Evolutionary conservation across 2,329 filamentous ascomycete species (phyloP), one percentile per base, ranked within the genome.

Genomic region (Rutstroemia sp.): DNA sequence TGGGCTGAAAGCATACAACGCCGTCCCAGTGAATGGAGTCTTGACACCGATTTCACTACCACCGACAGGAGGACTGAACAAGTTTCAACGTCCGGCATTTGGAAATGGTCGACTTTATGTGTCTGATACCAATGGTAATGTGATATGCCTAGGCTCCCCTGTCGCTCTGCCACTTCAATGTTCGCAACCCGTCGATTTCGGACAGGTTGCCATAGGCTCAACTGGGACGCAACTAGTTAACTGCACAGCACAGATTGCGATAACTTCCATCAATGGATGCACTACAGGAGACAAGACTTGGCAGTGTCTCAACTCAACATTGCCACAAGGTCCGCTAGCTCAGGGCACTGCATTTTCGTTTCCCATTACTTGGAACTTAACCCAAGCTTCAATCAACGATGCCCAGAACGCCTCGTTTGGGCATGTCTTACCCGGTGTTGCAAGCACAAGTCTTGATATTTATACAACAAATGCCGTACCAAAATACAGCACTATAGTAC

Each of bases 341-440:
- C 63, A 68, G 48, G 74, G 73, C 1, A 62, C 68, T 1, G 68
- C 61, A 5, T 75, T 76, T 58, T 70, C 65, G 7, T 74, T 76
- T 58, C 69, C 71, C 5, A 69, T 75, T 74, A 79, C 61, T 61
- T 77, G 25, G 75, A 78, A 72, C 49, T 66, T 74, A 49, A 66
- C 67, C 16, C 56, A 63, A 37, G 56, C 62, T 23, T 58, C 61
- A 4, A 57, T 69, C 23, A 58, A 62, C n/a, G 61, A 63, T 45
- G 61, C 61, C 4, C 60, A 63, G 21, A 65, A 65, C 58, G 63
- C 65, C 7, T 64, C 65, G 3, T 65, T 61, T 5, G 60, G 62
- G 6, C 48, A 50, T 50, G 48, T 50, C 19, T 38, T 50, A 12
- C 48, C 48, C 3, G 48, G 48, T 39, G 34, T 50, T 12, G 19